A percentile compares a stretch with the other conserved stretches of the same genome.
Evolutionary conservation across 371 early-diverging fungal species (phyloP).

Genomic region (Mortierella sp.): DNA sequence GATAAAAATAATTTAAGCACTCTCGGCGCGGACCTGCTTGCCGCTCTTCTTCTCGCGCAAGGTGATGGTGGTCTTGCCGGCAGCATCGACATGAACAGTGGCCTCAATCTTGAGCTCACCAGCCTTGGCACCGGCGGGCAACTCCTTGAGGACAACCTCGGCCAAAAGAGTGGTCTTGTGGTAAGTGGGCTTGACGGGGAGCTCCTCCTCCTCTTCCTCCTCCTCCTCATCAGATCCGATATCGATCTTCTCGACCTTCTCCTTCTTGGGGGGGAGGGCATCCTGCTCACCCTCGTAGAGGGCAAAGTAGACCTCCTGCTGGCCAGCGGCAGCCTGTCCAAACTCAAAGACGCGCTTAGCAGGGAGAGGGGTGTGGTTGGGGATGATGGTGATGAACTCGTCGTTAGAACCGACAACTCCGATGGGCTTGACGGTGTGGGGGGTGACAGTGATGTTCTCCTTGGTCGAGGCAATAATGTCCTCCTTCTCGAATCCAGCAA

Average conservation of each 20-base stretch:
- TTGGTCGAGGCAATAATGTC: constrained; percentile 67
- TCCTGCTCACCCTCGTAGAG: constrained; percentile 85
- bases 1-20: constrained; percentile 37
- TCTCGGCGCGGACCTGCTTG: constrained; percentile 61
- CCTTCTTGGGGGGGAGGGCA: constrained; percentile 67
- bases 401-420: constrained; percentile 83
- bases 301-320: constrained; percentile 84
- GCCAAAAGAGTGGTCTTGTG: constrained; percentile 65
- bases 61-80: constrained; percentile 65
- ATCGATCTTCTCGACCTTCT: constrained; percentile 62
- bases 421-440: constrained; percentile 80
- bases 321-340: constrained; percentile 73
- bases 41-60: constrained; percentile 72
- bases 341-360: constrained; percentile 84
- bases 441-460: constrained; percentile 75
- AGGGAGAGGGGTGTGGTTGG: constrained; percentile 89
- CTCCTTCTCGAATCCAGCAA: constrained; percentile 72
- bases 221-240: constrained; percentile 60
- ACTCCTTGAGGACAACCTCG: constrained; percentile 68
- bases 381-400: constrained; percentile 83
- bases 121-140: constrained; percentile 65
- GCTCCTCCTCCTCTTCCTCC: constrained; percentile 72
- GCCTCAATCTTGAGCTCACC: constrained; percentile 71
- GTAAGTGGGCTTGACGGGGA: constrained; percentile 65
- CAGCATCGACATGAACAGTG: constrained; percentile 69